Base-by-base conservation (phyloP, 2,329 filamentous ascomycete genomes). In the Fusarium sp. region DNA sequence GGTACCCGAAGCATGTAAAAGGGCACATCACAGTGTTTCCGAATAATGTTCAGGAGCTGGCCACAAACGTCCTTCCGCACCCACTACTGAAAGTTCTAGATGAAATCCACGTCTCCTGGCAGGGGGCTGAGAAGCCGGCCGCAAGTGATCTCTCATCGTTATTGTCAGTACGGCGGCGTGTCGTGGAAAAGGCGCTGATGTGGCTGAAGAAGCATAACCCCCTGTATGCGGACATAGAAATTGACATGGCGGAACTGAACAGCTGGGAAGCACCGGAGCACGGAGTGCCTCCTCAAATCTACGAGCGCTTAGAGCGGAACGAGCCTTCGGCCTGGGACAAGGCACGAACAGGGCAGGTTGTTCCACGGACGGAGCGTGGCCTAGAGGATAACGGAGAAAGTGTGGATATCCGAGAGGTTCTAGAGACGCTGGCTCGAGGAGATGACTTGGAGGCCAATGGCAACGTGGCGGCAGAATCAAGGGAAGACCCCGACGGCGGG, bases 31-130 rank as follows among this genome's bases (percentile, higher is more conserved):
- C n/a, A n/a, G n/a, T n/a, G n/a, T 61, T 61, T n/a, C 58, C 43
- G 4, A 61, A 55, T 12, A 61, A 55, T 12, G 27, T 61, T 3
- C 27, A 61, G 34, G 41, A 61, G 13, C 8, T 54, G 4, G 36
- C 11, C 11, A 47, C 31, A 2, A 47, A 54, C 6, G 46, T 54
- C 2, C 31, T 53, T 0, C 48, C 57, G 3, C 31, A 60, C 15
- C 31, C 48, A 0, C 48, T 60, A 7, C 2, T 60, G 7, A 27
- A 55, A 7, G 50, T 55, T 2, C 15, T 61, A 6, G 50, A 61
- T 3, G 48, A 60, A 6, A 54, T 60, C 10, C n/a, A 61, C 11
- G n/a, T 61, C 15, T 61, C 50, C 1, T 61, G 36, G 43, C 34
- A 55, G 10, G 50, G 58, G 1, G 2, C 11, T 7, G n/a, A 43